phyloP scores from a whole-genome alignment of 345 rosid genomes.

The Lepidium sativum region DNA sequence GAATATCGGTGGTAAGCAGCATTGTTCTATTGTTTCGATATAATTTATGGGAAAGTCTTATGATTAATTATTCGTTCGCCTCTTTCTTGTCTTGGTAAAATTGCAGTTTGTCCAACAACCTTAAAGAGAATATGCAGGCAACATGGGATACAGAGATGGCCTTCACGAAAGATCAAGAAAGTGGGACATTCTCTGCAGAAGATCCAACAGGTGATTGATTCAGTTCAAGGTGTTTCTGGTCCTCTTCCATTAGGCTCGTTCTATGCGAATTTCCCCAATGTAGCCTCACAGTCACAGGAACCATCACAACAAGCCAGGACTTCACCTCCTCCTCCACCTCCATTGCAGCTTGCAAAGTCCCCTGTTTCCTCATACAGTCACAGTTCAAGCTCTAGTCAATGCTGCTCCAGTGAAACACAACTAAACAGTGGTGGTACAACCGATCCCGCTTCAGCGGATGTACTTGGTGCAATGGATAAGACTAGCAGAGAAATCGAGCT shows the following conservation, averaged over 20 bases:
- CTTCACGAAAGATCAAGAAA: conserved; percentile 92
- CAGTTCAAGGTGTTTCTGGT: conserved; percentile 70
- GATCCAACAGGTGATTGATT: conserved; percentile 69
- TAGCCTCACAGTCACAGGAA: conserved; percentile 43
- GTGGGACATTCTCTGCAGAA: conserved; percentile 84
- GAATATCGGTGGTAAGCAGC: conserved; percentile 72
- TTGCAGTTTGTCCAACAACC: conserved; percentile 96
- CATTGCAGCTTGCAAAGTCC: conserved; percentile 31
- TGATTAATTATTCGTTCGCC: conserved; percentile 9
- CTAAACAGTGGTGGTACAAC: conserved; percentile 29
- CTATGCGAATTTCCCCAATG: conserved; percentile 56
- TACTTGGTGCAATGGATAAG: conserved; percentile 24
- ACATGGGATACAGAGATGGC: conserved; percentile 87
- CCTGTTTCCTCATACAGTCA: conserved; percentile 65
- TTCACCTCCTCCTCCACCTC: neutral
- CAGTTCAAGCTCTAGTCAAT: conserved; percentile 69
- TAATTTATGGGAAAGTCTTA: neutral
- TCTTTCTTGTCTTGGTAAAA: conserved; percentile 8
- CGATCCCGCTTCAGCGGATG: conserved; percentile 11
- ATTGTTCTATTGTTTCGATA: neutral
- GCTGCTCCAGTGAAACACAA: conserved; percentile 56
- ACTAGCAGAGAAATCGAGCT: conserved; percentile 41
- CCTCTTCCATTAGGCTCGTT: conserved; percentile 57
- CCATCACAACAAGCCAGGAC: conserved; percentile 20
- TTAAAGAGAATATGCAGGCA: conserved; percentile 95